A percentile compares a stretch with the other conserved stretches of the same genome.
phyloP scores from a whole-genome alignment of 345 rosid genomes.

The Lagerstroemia speciosa region DNA sequence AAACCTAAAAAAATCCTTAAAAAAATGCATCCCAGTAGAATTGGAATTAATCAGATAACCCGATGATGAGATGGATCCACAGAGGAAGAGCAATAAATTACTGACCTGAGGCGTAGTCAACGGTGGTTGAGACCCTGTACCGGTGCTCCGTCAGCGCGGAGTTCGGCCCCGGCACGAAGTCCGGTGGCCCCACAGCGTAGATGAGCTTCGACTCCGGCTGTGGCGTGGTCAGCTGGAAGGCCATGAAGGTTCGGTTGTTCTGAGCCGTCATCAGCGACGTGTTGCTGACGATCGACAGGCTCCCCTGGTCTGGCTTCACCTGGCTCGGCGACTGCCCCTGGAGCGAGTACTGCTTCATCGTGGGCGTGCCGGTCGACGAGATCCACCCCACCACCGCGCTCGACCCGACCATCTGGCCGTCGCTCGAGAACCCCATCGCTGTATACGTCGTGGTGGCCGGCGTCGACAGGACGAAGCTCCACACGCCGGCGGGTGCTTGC shows the following conservation, averaged over 20 bases:
- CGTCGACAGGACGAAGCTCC: slow-evolving; percentile 79
- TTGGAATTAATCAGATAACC: neutral
- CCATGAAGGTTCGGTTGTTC: slow-evolving; percentile 50
- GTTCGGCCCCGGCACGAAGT: slow-evolving; percentile 38
- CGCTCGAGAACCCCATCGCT: slow-evolving; percentile 67
- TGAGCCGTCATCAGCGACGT: slow-evolving; percentile 33
- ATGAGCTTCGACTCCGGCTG: slow-evolving; percentile 36
- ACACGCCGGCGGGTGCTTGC: slow-evolving; percentile 23
- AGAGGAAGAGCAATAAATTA: neutral
- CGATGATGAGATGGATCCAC: neutral
- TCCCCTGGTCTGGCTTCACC: slow-evolving; percentile 53
- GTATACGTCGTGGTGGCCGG: slow-evolving; percentile 34
- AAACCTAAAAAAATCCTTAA: no score
- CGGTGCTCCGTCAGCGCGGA: slow-evolving; percentile 43
- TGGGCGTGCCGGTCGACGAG: slow-evolving; percentile 27
- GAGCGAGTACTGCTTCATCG: slow-evolving; percentile 40
- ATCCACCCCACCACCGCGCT: slow-evolving; percentile 83
- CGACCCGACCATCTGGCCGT: slow-evolving; percentile 56
- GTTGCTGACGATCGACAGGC: slow-evolving; percentile 22
- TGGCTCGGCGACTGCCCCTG: slow-evolving; percentile 24
- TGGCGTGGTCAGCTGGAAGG: slow-evolving; percentile 42
- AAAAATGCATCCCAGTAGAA: neutral
- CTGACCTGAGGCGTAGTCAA: slow-evolving; percentile 30
- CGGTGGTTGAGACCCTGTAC: slow-evolving; percentile 29
- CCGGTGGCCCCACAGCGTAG: slow-evolving; percentile 52